Conservation (phyloP, 306 rosid genomes). For the Quercus suber region DNA sequence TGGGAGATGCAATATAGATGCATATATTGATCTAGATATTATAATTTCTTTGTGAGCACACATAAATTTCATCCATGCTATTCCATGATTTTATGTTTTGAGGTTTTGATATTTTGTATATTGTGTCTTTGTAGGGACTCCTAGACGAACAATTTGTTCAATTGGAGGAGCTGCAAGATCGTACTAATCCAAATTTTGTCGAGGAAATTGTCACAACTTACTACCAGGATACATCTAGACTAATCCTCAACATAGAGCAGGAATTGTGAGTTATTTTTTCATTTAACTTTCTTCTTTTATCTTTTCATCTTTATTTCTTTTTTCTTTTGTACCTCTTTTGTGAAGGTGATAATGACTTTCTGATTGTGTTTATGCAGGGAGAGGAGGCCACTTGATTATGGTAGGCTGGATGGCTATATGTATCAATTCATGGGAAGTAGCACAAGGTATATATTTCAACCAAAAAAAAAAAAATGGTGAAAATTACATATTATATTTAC, state of each 20-base stretch:
- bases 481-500: neutral
- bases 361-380: constrained; percentile 38
- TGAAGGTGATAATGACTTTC: neutral
- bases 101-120: neutral
- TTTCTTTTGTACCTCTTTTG: neutral
- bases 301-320: neutral
- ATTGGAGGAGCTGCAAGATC: constrained; percentile 81
- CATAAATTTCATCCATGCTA: neutral
- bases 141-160: constrained; percentile 87
- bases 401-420: constrained; percentile 62
- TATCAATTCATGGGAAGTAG: constrained; percentile 92
- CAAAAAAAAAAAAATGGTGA: neutral
- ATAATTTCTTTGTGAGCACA: neutral
- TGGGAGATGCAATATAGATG: too few relatives aligned
- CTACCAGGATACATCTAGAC: constrained; percentile 68
- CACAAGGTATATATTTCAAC: constrained; percentile 53
- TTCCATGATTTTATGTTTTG: neutral
- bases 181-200: constrained; percentile 81
- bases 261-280: constrained; percentile 50
- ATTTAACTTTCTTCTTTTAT: neutral
- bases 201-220: constrained; percentile 79
- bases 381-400: constrained; percentile 58
- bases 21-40: too few relatives aligned
- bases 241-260: constrained; percentile 60
- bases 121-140: constrained; percentile 45